A percentile compares a stretch with the other conserved stretches of the same genome.
Evolutionary conservation across 345 rosid species (phyloP).

Genomic region (Syzygium aqueum): DNA sequence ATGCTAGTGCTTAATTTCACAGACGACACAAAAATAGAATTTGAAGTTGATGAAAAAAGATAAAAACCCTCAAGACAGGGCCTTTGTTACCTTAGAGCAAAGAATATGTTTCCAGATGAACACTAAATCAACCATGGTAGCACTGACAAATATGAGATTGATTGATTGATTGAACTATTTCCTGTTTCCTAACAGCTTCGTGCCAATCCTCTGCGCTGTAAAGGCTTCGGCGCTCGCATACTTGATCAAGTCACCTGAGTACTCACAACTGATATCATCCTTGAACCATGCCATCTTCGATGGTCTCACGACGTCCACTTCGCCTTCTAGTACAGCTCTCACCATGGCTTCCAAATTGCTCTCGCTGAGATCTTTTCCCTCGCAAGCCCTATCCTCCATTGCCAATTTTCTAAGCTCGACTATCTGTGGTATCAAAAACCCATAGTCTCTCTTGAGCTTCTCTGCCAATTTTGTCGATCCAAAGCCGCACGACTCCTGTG

Average conservation of each 20-base stretch:
- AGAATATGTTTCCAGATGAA: background rate
- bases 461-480: background rate
- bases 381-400: background rate
- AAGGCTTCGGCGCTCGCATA: background rate
- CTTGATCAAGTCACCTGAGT: background rate
- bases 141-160: background rate
- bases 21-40: accelerated
- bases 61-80: background rate
- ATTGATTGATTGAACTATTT: background rate
- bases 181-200: background rate
- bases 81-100: background rate
- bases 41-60: background rate
- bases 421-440: background rate
- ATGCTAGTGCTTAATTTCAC: background rate
- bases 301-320: background rate
- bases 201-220: background rate
- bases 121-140: background rate
- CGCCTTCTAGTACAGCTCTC: background rate
- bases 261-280: background rate
- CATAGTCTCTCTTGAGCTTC: background rate
- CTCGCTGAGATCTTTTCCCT: background rate
- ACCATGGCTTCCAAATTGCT: background rate
- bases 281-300: background rate
- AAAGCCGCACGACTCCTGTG: background rate
- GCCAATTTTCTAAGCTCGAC: background rate